Percentiles rank a stretch among this genome's conserved stretches.
These are phyloP conservation scores for Gigaspora rosea DNA, from an alignment of 192 early-diverging fungal genomes.

Conservation along the genomic window DNA sequence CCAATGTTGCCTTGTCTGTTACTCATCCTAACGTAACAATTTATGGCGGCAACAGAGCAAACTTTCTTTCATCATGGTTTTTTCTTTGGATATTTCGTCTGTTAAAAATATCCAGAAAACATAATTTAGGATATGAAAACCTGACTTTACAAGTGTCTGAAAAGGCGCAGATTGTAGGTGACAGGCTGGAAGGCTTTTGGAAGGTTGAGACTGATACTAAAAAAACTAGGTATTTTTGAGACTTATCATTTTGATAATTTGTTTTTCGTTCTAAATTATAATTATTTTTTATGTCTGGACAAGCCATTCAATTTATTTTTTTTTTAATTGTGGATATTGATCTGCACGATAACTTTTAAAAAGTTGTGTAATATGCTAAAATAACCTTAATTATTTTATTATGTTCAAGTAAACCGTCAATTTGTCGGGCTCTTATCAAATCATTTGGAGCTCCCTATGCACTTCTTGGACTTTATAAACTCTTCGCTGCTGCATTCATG, in stretches of 20 bases:
- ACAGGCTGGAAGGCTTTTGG: conserved; percentile 54
- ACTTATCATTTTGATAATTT: background rate
- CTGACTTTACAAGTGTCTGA: conserved; percentile 58
- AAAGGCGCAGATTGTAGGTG: conserved; percentile 54
- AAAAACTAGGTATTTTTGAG: conserved; percentile 41
- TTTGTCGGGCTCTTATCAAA: conserved; percentile 56
- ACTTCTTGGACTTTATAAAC: conserved; percentile 62
- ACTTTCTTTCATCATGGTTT: conserved; percentile 58
- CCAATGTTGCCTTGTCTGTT: background rate
- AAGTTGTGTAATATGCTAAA: conserved; percentile 33
- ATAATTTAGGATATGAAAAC: conserved; percentile 49
- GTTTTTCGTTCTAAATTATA: background rate
- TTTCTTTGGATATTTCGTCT: conserved; percentile 67
- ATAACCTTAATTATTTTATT: conserved; percentile 8
- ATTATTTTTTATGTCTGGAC: background rate
- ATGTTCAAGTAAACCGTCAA: conserved; percentile 49
- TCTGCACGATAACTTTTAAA: too few relatives aligned
- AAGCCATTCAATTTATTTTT: too few relatives aligned
- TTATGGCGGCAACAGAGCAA: conserved; percentile 42
- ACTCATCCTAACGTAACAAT: conserved; percentile 26
- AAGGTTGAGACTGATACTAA: conserved; percentile 42
- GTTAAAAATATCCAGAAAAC: conserved; percentile 39
- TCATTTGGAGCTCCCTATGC: conserved; percentile 60
- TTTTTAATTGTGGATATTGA: too few relatives aligned
- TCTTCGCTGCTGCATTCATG: conserved; percentile 62